Conservation (phyloP, 352 stramenopile genomes). For the Pythium diclinum region DNA sequence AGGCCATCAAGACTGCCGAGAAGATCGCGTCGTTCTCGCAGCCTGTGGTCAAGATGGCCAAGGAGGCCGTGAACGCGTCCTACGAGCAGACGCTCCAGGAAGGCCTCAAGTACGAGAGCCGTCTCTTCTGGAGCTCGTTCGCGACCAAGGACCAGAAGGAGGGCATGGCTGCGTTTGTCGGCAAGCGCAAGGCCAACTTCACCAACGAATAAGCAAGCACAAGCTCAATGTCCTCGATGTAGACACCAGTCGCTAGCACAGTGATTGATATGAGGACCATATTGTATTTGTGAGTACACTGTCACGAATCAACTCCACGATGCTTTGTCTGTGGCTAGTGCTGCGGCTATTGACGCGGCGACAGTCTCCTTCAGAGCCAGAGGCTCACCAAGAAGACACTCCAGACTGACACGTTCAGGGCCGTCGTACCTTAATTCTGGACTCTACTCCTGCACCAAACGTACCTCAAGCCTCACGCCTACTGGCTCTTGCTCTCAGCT, state of each 20-base stretch:
- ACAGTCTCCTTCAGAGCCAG: not conserved
- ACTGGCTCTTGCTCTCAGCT: not conserved
- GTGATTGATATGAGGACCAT: not conserved
- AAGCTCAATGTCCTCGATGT: not conserved
- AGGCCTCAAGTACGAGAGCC: slow-evolving; percentile 95
- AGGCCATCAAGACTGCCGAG: slow-evolving; percentile 94
- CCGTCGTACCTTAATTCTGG: no score
- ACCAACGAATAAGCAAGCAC: slow-evolving; percentile 84
- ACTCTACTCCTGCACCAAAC: not conserved
- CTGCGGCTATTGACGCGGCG: not conserved
- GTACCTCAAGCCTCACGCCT: not conserved
- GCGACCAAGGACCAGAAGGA: slow-evolving; percentile 93
- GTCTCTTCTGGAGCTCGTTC: slow-evolving; percentile 98
- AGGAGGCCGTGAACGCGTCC: slow-evolving; percentile 94
- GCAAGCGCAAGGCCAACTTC: slow-evolving; percentile 96
- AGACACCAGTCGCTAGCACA: not conserved
- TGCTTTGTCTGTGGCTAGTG: not conserved
- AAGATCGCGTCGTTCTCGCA: slow-evolving; percentile 96
- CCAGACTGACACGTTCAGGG: no score
- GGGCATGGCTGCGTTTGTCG: slow-evolving; percentile 97
- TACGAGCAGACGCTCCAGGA: slow-evolving; percentile 94
- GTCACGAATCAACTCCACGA: not conserved
- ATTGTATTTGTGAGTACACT: slow-evolving; percentile 6
- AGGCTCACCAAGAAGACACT: not conserved
- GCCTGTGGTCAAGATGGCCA: slow-evolving; percentile 95